These are phyloP conservation scores for Fusarium sulawesiense DNA, from an alignment of 2,329 filamentous ascomycete genomes.

Conservation along the genomic window DNA sequence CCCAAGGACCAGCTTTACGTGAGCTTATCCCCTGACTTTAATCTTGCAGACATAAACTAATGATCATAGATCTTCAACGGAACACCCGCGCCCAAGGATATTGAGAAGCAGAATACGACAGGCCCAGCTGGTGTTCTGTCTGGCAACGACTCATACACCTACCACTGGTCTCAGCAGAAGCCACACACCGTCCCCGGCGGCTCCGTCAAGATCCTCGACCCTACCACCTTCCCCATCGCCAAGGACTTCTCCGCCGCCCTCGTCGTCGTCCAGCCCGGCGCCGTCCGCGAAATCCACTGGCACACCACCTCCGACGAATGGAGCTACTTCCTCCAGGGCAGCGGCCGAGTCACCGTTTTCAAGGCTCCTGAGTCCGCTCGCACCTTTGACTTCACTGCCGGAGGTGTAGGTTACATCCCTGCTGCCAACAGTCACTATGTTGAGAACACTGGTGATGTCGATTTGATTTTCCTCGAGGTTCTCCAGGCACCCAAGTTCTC, in stretches of 20 bases:
- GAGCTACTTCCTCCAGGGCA: constrained; percentile 22
- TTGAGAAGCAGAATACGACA: constrained; percentile 10
- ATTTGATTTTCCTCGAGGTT: constrained; percentile 22
- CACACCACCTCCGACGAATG: constrained; percentile 20
- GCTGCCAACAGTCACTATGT: constrained; percentile 20
- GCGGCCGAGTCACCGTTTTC: constrained; percentile 7
- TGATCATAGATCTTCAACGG: constrained; percentile 9
- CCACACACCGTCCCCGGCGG: constrained; percentile 18
- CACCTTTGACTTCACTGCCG: constrained; percentile 15
- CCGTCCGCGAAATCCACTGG: constrained; percentile 18
- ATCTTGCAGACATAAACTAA: too few relatives aligned
- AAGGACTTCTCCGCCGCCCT: constrained; percentile 12
- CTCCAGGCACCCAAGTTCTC: constrained; percentile 17
- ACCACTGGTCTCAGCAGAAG: constrained; percentile 24
- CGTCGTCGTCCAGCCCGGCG: constrained; percentile 9
- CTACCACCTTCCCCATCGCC: constrained; percentile 10
- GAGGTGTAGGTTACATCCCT: constrained; percentile 13
- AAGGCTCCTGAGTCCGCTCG: constrained; percentile 7
- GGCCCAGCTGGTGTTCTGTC: not conserved
- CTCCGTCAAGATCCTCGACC: constrained; percentile 13
- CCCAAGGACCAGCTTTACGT: constrained; percentile 21
- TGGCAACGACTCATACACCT: constrained; percentile 14
- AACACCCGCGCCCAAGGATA: constrained; percentile 13
- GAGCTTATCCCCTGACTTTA: not conserved
- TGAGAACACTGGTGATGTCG: constrained; percentile 12